A percentile compares a stretch with the other conserved stretches of the same genome.
Conservation (phyloP, 116 monocot genomes). For the Cymodocea nodosa region DNA sequence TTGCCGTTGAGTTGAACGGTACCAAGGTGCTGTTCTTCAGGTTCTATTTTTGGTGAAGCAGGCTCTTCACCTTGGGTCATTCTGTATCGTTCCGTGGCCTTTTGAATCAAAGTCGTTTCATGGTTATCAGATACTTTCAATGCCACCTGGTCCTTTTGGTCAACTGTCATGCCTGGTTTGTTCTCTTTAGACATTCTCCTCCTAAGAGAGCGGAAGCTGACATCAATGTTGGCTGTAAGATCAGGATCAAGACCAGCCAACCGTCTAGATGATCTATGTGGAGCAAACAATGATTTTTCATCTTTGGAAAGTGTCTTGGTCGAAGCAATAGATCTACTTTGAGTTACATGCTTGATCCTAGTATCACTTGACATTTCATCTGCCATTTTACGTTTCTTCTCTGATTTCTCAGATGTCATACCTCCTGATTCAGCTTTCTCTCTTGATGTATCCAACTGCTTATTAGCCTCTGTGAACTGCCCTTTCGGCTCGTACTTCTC, state of each 20-base stretch:
- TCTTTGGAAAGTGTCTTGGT: conserved; percentile 5
- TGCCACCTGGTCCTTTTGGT: neutral
- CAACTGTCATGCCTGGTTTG: neutral
- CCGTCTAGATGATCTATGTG: conserved; percentile 23
- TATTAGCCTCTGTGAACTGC: no score
- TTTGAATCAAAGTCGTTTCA: neutral
- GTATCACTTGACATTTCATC: neutral
- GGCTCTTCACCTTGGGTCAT: conserved; percentile 1
- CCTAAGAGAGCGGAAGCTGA: neutral
- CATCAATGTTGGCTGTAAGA: conserved; percentile 1
- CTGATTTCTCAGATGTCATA: neutral
- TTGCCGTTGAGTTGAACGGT: neutral
- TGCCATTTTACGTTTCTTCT: neutral
- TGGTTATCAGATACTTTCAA: neutral
- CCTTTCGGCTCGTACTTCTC: no score
- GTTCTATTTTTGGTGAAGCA: neutral
- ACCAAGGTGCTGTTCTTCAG: neutral
- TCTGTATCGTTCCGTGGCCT: neutral
- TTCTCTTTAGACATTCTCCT: neutral
- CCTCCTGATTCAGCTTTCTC: neutral
- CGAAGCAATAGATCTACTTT: neutral
- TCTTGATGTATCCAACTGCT: no score
- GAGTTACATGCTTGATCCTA: neutral
- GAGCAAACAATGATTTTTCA: conserved; percentile 4
- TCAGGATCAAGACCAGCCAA: conserved; percentile 26